A percentile compares a stretch with the other conserved stretches of the same genome.
phyloP scores from a whole-genome alignment of 2,329 filamentous ascomycete species.

The Cladophialophora exuberans region DNA sequence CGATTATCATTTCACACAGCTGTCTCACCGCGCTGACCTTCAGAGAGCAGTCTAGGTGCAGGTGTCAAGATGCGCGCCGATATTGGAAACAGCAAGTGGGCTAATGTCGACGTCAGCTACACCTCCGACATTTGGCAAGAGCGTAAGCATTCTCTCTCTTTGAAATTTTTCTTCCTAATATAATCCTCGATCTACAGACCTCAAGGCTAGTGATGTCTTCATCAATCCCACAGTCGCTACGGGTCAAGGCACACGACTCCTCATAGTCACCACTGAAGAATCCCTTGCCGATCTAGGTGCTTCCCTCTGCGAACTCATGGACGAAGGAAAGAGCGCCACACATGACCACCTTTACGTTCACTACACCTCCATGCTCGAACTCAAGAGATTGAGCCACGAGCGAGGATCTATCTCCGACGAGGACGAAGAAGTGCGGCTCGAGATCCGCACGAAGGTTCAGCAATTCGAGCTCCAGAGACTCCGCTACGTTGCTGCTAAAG shows the following conservation, averaged over 20 bases:
- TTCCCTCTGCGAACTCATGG: neutral
- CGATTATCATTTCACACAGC: neutral
- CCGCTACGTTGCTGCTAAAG: neutral
- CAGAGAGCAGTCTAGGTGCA: too few relatives aligned
- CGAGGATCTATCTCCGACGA: neutral
- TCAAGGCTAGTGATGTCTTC: slow-evolving; percentile 20
- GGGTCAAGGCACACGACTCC: slow-evolving; percentile 13
- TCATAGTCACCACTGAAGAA: neutral
- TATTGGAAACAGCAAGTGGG: neutral
- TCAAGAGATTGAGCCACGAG: neutral
- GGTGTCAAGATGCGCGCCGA: slow-evolving; percentile 13
- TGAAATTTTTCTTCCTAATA: neutral
- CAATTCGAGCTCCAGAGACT: neutral
- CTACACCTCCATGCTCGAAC: neutral
- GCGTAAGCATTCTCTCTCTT: neutral
- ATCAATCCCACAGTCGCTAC: slow-evolving; percentile 14
- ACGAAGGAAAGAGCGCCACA: neutral
- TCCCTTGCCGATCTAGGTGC: neutral
- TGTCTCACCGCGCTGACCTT: too few relatives aligned
- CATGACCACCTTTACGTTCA: slow-evolving; percentile 4
- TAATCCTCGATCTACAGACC: neutral
- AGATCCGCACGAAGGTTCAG: neutral
- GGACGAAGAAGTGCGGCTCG: neutral
- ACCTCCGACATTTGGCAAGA: slow-evolving; percentile 14
- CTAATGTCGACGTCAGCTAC: slow-evolving; percentile 10